These are phyloP conservation scores for Colletotrichum sp. DNA, from an alignment of 2,329 filamentous ascomycete species.

Conservation along the genomic window DNA sequence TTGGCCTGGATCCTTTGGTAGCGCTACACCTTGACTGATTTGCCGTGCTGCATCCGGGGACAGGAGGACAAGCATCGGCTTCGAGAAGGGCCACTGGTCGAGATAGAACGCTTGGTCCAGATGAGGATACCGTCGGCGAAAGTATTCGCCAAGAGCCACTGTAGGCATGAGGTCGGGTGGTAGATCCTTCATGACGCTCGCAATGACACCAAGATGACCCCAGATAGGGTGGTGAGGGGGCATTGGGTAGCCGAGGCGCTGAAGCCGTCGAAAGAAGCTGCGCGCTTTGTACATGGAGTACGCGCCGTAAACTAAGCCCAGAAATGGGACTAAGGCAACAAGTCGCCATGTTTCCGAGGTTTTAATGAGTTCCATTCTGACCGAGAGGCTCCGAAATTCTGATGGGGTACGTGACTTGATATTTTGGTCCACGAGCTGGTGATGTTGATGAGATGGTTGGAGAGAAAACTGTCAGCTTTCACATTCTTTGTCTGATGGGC, in stretches of 20 bases:
- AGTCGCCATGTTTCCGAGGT: background rate
- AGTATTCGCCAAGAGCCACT: background rate
- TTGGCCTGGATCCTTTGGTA: constrained; percentile 18
- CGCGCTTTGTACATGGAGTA: background rate
- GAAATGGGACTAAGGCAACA: background rate
- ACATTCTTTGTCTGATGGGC: background rate
- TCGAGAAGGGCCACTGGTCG: background rate
- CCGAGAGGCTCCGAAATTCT: background rate
- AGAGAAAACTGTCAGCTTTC: background rate
- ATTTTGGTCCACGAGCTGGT: background rate
- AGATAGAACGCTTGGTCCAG: background rate
- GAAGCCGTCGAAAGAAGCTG: background rate
- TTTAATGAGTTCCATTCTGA: background rate
- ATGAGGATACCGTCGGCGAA: background rate
- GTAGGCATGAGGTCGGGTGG: background rate
- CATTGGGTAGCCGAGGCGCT: background rate
- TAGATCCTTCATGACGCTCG: background rate
- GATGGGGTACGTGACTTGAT: background rate
- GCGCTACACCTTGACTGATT: constrained; percentile 24
- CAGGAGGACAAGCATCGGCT: background rate
- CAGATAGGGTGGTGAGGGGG: background rate
- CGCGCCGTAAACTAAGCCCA: background rate
- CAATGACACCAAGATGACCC: background rate
- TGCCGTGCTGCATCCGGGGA: background rate
- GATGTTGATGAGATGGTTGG: background rate